These are phyloP conservation scores for Crataegus laevigata DNA, from an alignment of 306 rosid species.

Conservation along the genomic window DNA sequence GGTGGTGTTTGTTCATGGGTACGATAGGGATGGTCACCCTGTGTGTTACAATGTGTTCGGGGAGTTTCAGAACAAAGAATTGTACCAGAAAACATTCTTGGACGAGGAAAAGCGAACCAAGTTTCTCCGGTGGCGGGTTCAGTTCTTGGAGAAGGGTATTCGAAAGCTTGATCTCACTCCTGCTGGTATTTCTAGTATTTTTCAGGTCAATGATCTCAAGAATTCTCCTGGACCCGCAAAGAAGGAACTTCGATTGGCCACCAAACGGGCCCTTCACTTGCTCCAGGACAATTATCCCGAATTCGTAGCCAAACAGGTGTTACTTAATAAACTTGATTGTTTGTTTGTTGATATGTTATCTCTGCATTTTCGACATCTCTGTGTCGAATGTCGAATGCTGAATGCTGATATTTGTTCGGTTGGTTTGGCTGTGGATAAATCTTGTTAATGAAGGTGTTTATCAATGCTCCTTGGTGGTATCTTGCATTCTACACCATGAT, in stretches of 20 bases:
- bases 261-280: slow-evolving; percentile 77
- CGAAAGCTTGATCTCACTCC: slow-evolving; percentile 72
- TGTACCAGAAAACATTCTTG: slow-evolving; percentile 57
- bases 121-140: slow-evolving; percentile 75
- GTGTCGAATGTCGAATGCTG: not conserved
- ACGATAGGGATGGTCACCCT: slow-evolving; percentile 54
- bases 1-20: slow-evolving; percentile 83
- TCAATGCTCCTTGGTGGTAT: slow-evolving; percentile 66
- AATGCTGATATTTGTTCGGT: not conserved
- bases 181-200: slow-evolving; percentile 54
- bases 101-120: slow-evolving; percentile 44
- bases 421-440: not conserved
- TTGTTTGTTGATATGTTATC: not conserved
- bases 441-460: slow-evolving; percentile 32
- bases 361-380: not conserved
- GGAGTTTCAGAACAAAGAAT: slow-evolving; percentile 84
- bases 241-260: slow-evolving; percentile 67
- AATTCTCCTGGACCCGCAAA: slow-evolving; percentile 80
- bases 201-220: slow-evolving; percentile 82
- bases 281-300: slow-evolving; percentile 95
- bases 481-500: slow-evolving; percentile 46
- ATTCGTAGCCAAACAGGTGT: slow-evolving; percentile 84
- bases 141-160: slow-evolving; percentile 77
- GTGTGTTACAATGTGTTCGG: slow-evolving; percentile 89
- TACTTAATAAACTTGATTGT: not conserved